Percentiles rank a stretch among this genome's conserved stretches.
These are phyloP conservation scores for Monotropa hypopitys DNA, from an alignment of 179 eudicot genomes.

Conservation along the genomic window DNA sequence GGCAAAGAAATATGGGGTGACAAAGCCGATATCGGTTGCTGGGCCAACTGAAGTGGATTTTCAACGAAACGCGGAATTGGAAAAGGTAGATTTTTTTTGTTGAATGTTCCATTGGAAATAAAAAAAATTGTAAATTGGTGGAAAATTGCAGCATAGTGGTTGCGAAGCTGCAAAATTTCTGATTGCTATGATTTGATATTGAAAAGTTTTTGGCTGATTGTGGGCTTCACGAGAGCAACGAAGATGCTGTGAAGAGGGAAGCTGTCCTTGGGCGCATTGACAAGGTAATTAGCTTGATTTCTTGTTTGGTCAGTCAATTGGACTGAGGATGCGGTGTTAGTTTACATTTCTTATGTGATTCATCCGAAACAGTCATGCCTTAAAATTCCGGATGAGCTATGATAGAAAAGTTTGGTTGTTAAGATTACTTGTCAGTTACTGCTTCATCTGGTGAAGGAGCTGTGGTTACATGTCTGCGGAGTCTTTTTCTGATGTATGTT, in stretches of 20 bases:
- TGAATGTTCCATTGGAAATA: background rate
- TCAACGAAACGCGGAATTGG: conserved; percentile 28
- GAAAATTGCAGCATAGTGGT: background rate
- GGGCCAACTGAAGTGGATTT: conserved; percentile 41
- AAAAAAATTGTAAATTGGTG: background rate
- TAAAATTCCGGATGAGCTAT: background rate
- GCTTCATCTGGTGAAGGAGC: background rate
- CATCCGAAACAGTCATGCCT: background rate
- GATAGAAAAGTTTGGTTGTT: background rate
- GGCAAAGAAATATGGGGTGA: conserved; percentile 26
- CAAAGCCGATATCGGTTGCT: conserved; percentile 41
- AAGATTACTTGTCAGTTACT: background rate
- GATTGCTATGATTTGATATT: background rate
- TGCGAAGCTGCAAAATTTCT: background rate
- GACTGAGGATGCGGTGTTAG: background rate
- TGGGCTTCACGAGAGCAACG: conserved; percentile 39
- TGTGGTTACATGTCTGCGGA: background rate
- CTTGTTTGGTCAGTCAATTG: background rate
- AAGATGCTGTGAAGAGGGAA: conserved; percentile 38
- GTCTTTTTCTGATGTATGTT: background rate
- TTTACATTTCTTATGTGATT: background rate
- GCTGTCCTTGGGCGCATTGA: conserved; percentile 39
- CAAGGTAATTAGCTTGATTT: conserved; percentile 24
- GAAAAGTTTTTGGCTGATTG: conserved; percentile 39
- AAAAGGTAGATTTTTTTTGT: conserved; percentile 25